These are phyloP conservation scores for Glycine soja DNA, from an alignment of 306 rosid genomes.

Conservation along the genomic window DNA sequence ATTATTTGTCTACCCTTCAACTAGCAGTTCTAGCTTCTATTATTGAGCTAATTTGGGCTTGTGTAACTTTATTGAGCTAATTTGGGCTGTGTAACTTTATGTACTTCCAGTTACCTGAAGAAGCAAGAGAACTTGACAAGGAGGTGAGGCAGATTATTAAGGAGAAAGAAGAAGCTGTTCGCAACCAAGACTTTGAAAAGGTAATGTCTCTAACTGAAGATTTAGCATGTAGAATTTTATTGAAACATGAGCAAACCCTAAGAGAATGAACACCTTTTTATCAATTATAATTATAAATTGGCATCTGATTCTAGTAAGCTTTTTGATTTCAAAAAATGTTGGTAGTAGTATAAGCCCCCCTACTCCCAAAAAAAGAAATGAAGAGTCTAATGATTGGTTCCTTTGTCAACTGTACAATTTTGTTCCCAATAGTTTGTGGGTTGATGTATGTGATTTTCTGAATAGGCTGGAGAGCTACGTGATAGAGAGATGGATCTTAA, in stretches of 20 bases:
- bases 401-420: conserved; percentile 12
- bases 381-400: not conserved
- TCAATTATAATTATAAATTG: conserved; percentile 25
- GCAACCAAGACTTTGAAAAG: conserved; percentile 98
- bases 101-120: conserved; percentile 84
- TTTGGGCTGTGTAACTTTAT: conserved; percentile 23
- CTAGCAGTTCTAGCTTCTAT: conserved; percentile 19
- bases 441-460: conserved; percentile 40
- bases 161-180: conserved; percentile 94
- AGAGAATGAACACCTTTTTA: conserved; percentile 4
- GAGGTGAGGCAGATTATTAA: conserved; percentile 90
- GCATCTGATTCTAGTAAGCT: conserved; percentile 33
- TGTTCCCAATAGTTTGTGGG: conserved; percentile 19
- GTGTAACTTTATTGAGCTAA: conserved; percentile 42
- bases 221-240: conserved; percentile 12
- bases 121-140: conserved; percentile 91
- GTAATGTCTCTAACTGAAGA: conserved; percentile 49
- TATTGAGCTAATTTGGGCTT: conserved; percentile 43
- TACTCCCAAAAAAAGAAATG: not conserved
- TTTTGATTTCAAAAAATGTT: not conserved
- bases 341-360: not conserved
- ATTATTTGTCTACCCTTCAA: conserved; percentile 13
- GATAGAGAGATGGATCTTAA: conserved; percentile 96
- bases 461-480: conserved; percentile 94
- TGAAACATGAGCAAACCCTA: not conserved